phyloP scores from a whole-genome alignment of 2,329 filamentous ascomycete genomes.

The Hymenoscyphus infarciens region DNA sequence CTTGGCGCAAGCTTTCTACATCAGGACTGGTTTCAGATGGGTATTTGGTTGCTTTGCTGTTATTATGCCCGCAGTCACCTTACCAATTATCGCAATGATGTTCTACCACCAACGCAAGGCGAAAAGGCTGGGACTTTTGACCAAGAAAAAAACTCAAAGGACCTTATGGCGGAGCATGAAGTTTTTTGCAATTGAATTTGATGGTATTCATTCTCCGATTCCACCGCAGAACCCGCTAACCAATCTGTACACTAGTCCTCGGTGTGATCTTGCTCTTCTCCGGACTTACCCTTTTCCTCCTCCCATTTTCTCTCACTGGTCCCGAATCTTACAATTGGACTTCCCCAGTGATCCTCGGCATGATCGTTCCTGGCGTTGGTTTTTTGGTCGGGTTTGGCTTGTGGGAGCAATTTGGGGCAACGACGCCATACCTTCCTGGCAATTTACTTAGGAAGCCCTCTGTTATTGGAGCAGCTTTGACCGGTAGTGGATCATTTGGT shows the following conservation, averaged over 20 bases:
- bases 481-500: neutral
- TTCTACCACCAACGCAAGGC: slow-evolving; percentile 29
- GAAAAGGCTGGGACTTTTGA: slow-evolving; percentile 23
- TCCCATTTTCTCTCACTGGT: slow-evolving; percentile 61
- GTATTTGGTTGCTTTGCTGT: slow-evolving; percentile 64
- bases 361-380: slow-evolving; percentile 54
- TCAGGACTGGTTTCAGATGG: slow-evolving; percentile 60
- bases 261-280: slow-evolving; percentile 59
- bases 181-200: slow-evolving; percentile 59
- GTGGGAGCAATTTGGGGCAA: slow-evolving; percentile 56
- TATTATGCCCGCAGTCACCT: slow-evolving; percentile 55
- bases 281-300: slow-evolving; percentile 62
- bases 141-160: slow-evolving; percentile 23
- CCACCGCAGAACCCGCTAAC: neutral
- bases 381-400: slow-evolving; percentile 53
- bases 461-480: slow-evolving; percentile 45
- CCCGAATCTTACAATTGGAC: slow-evolving; percentile 27
- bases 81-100: slow-evolving; percentile 55
- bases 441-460: slow-evolving; percentile 48
- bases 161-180: slow-evolving; percentile 43
- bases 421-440: slow-evolving; percentile 55
- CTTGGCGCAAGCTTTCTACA: slow-evolving; percentile 51
- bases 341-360: slow-evolving; percentile 41
- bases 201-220: slow-evolving; percentile 36
- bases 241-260: slow-evolving; percentile 36